These are phyloP conservation scores for Tulasnella calospora DNA, from an alignment of 768 basidiomycete genomes.

Conservation along the genomic window DNA sequence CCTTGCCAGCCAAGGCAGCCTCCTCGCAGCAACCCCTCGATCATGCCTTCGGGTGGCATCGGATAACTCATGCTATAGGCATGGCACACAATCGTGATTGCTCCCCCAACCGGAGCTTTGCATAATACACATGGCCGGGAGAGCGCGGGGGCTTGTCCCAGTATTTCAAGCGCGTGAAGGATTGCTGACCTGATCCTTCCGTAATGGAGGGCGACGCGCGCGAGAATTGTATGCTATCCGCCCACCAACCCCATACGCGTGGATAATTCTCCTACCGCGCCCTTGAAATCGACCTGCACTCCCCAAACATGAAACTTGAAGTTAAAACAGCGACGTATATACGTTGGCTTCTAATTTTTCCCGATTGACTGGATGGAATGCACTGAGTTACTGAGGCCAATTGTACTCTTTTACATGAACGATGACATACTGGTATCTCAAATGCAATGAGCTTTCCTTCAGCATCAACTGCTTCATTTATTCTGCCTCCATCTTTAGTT, in stretches of 20 bases:
- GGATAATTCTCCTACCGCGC: background rate
- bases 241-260: no score
- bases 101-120: background rate
- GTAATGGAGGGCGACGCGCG: background rate
- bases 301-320: background rate
- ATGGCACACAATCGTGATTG: background rate
- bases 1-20: background rate
- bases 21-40: no score
- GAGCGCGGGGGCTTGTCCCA: background rate
- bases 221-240: background rate
- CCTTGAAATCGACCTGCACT: background rate
- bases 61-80: background rate
- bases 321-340: background rate
- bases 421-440: background rate
- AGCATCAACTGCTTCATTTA: background rate
- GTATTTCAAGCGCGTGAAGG: background rate
- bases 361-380: background rate
- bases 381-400: background rate
- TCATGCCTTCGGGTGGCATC: background rate
- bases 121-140: background rate
- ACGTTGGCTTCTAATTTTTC: background rate
- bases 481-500: background rate
- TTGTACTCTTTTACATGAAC: background rate
- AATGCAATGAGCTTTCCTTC: background rate
- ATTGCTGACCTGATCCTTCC: conserved; percentile 2